These are phyloP conservation scores for Candida sp. DNA, from an alignment of 1,139 yeast genomes.

Conservation along the genomic window DNA sequence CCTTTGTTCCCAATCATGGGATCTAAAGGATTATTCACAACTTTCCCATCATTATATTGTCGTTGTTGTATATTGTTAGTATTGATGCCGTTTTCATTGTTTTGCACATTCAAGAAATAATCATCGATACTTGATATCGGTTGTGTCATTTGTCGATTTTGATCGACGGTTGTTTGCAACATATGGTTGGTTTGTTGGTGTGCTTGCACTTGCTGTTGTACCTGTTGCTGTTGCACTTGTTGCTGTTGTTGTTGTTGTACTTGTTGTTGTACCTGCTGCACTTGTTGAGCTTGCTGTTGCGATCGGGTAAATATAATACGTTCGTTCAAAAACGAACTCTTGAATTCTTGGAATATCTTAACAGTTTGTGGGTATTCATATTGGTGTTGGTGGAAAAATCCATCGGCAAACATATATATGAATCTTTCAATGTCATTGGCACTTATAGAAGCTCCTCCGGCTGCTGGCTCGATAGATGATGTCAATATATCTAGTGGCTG, in stretches of 20 bases:
- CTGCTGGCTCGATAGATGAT: conserved; percentile 9
- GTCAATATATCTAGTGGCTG: conserved; percentile 3
- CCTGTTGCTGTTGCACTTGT: conserved; percentile 3
- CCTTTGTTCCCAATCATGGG: conserved; percentile 1
- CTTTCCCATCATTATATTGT: background rate
- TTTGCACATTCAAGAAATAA: conserved; percentile 19
- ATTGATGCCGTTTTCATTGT: conserved; percentile 1
- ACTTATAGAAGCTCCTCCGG: conserved; percentile 15
- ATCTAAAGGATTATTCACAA: background rate
- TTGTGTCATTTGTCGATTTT: conserved; percentile 6
- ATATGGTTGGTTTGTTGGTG: conserved; percentile 5
- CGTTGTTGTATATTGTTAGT: background rate
- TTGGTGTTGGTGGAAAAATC: conserved; percentile 43
- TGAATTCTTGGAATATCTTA: conserved; percentile 48
- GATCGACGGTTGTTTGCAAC: conserved; percentile 1
- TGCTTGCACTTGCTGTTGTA: conserved; percentile 3
- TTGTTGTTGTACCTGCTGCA: conserved; percentile 8
- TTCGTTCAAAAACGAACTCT: conserved; percentile 48
- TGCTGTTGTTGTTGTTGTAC: conserved; percentile 7
- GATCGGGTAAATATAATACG: conserved; percentile 35
- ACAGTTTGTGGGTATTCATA: conserved; percentile 47
- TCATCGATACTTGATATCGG: conserved; percentile 31
- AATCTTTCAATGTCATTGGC: conserved; percentile 47
- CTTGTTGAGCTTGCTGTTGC: conserved; percentile 17
- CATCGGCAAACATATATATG: conserved; percentile 46